phyloP scores from a whole-genome alignment of 2,329 filamentous ascomycete genomes.

The Penicillium sp. region DNA sequence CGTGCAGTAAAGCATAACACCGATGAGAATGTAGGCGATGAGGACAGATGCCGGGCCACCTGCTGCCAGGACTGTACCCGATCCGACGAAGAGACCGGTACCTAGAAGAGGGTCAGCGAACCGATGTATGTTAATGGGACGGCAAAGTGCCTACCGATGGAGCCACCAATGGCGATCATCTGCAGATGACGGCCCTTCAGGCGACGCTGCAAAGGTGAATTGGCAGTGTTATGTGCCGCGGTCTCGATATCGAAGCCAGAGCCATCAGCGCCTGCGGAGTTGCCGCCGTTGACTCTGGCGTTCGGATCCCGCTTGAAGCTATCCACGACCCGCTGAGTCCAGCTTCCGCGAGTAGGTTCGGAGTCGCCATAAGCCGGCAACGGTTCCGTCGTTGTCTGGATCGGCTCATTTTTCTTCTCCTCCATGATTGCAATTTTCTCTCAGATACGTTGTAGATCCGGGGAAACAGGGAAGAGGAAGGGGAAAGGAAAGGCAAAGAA shows the following conservation, averaged over 20 bases:
- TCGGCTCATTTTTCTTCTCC: conserved; percentile 30
- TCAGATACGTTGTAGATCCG: neutral
- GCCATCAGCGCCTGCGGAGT: conserved; percentile 50
- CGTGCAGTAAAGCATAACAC: conserved; percentile 85
- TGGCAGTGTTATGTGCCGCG: conserved; percentile 63
- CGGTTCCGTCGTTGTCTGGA: conserved; percentile 23
- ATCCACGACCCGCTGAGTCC: conserved; percentile 36
- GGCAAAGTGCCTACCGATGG: conserved; percentile 61
- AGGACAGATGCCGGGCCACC: conserved; percentile 78
- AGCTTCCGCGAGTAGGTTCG: conserved; percentile 18
- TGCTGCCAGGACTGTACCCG: conserved; percentile 65
- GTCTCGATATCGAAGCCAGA: conserved; percentile 62
- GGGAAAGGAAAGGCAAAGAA: neutral
- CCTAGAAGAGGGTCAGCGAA: conserved; percentile 45
- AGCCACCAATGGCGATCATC: conserved; percentile 96
- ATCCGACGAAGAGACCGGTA: conserved; percentile 84
- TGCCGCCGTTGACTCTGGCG: conserved; percentile 32
- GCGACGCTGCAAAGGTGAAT: conserved; percentile 71
- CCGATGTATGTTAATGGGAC: neutral
- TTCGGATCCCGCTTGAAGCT: conserved; percentile 49
- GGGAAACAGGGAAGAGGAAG: neutral
- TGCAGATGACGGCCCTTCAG: conserved; percentile 84
- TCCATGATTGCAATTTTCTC: conserved; percentile 27
- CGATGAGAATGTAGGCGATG: conserved; percentile 75
- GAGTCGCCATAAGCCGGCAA: conserved; percentile 34